Conservation (phyloP, 345 rosid genomes). For the Acer campestre region DNA sequence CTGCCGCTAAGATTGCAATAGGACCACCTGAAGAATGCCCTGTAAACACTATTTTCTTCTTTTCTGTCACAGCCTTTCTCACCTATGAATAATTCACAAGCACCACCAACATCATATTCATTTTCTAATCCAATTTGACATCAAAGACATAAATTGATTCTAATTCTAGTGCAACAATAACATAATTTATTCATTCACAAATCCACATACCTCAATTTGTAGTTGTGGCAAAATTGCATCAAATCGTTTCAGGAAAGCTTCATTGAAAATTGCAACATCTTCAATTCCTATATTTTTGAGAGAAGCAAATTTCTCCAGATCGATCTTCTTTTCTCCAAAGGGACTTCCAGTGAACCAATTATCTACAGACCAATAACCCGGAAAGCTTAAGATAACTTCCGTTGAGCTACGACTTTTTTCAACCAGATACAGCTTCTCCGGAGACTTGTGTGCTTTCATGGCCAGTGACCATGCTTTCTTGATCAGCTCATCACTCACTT, state of each 20-base stretch:
- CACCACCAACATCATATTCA: background rate
- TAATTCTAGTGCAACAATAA: too few species aligned
- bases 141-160: too few species aligned
- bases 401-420: constrained; percentile 24
- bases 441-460: constrained; percentile 31
- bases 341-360: constrained; percentile 43
- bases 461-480: constrained; percentile 44
- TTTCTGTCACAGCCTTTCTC: constrained; percentile 27
- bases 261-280: constrained; percentile 55
- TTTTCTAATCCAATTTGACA: background rate
- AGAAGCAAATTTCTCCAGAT: constrained; percentile 47
- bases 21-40: constrained; percentile 90
- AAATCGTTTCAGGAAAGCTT: constrained; percentile 53
- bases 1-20: constrained; percentile 62
- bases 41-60: constrained; percentile 63
- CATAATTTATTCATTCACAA: background rate
- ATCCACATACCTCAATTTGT: constrained; percentile 43
- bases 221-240: constrained; percentile 27
- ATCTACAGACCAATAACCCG: constrained; percentile 43
- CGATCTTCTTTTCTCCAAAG: constrained; percentile 58
- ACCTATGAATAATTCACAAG: constrained; percentile 44
- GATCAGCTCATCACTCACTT: constrained; percentile 41
- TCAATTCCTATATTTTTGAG: constrained; percentile 57
- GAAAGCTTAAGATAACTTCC: constrained; percentile 49
- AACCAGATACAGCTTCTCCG: constrained; percentile 29